Conservation (phyloP, 2,329 filamentous ascomycete genomes). For the Nannizziopsis barbatae region DNA sequence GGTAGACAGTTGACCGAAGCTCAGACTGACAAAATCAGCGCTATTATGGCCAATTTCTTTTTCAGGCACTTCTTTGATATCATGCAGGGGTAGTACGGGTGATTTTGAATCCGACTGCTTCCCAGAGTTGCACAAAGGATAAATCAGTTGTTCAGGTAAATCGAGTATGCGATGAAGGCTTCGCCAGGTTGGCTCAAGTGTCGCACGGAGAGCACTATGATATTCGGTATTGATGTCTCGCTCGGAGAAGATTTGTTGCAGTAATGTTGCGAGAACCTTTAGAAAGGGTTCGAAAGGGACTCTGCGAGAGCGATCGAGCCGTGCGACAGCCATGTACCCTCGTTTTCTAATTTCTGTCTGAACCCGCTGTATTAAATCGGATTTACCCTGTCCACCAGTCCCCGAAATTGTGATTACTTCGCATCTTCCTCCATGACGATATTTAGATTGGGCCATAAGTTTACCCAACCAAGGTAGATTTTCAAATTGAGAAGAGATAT, state of each 20-base stretch:
- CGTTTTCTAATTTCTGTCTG: conserved; percentile 46
- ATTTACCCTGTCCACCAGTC: conserved; percentile 49
- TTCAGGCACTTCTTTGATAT: conserved; percentile 23
- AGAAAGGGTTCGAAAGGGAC: conserved; percentile 53
- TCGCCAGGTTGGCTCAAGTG: conserved; percentile 48
- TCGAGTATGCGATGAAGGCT: conserved; percentile 48
- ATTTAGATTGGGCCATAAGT: conserved; percentile 37
- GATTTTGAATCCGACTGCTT: conserved; percentile 22
- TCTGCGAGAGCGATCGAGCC: conserved; percentile 49
- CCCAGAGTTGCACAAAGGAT: conserved; percentile 28
- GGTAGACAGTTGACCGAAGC: conserved; percentile 27
- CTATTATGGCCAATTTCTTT: conserved; percentile 25
- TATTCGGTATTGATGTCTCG: conserved; percentile 51
- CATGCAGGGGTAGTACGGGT: conserved; percentile 19
- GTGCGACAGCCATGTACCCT: conserved; percentile 51
- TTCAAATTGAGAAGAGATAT: conserved; percentile 11
- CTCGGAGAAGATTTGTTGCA: conserved; percentile 55
- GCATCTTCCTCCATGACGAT: conserved; percentile 45
- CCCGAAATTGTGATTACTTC: conserved; percentile 50
- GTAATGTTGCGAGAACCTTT: conserved; percentile 48
- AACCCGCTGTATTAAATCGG: conserved; percentile 48
- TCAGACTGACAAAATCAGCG: conserved; percentile 25
- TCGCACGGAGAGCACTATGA: conserved; percentile 46
- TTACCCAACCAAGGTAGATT: conserved; percentile 21
- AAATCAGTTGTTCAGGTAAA: conserved; percentile 54